phyloP scores from a whole-genome alignment of 1,139 yeast species.

The Candida gigantensis region DNA sequence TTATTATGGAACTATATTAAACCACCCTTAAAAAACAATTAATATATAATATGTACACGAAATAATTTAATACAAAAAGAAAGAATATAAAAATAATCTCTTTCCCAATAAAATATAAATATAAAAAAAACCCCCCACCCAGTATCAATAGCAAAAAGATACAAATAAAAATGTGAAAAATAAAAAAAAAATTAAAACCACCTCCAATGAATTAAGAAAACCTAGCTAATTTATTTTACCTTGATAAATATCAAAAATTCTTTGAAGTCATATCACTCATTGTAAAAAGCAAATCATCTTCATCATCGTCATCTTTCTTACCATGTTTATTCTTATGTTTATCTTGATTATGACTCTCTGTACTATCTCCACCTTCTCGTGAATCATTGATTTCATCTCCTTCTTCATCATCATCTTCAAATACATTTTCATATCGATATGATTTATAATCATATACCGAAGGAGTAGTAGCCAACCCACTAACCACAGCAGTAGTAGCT shows the following conservation, averaged over 20 bases:
- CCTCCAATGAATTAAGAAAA: no score
- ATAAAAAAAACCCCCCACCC: no score
- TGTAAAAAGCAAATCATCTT: conserved; percentile 80
- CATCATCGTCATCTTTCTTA: conserved; percentile 53
- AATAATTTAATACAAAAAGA: no score
- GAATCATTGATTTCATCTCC: conserved; percentile 17
- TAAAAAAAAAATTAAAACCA: no score
- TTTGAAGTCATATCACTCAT: conserved; percentile 84
- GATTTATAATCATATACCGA: conserved; percentile 27
- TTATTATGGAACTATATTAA: no score
- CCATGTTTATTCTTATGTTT: background rate
- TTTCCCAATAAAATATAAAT: no score
- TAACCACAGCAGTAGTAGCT: conserved; percentile 16
- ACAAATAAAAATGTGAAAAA: background rate
- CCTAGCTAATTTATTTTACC: no score
- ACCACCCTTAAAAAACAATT: no score
- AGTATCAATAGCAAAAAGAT: no score
- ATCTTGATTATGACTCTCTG: conserved; percentile 5
- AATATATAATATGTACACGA: no score
- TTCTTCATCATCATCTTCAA: conserved; percentile 56
- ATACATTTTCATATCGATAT: conserved; percentile 49
- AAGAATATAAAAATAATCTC: no score
- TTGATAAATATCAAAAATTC: conserved; percentile 2
- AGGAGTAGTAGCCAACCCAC: conserved; percentile 42
- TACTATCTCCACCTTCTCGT: conserved; percentile 1